These are phyloP conservation scores for Coniochaeta pulveracea DNA, from an alignment of 2,329 filamentous ascomycete species.

Conservation along the genomic window DNA sequence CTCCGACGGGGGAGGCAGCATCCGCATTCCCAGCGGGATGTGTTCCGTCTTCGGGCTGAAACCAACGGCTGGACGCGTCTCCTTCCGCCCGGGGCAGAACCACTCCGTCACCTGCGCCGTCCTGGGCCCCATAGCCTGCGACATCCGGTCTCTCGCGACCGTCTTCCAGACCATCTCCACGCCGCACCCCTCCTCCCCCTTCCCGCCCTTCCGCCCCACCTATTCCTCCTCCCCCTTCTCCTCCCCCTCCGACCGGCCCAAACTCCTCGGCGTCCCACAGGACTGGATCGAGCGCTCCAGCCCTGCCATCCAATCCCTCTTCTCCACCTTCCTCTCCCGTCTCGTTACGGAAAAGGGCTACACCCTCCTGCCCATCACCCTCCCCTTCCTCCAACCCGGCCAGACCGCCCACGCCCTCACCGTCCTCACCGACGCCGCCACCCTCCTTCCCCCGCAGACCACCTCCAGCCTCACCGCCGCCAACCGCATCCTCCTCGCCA, in stretches of 20 bases:
- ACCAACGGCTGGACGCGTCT: conserved; percentile 56
- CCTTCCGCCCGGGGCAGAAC: conserved; percentile 45
- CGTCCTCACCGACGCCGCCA: conserved; percentile 52
- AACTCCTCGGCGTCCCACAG: conserved; percentile 51
- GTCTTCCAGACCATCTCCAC: conserved; percentile 53
- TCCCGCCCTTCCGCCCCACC: conserved; percentile 25
- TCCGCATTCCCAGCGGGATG: conserved; percentile 61
- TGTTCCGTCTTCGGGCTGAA: conserved; percentile 70
- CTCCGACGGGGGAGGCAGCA: conserved; percentile 62
- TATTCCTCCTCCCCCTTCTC: no score
- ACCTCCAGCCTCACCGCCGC: conserved; percentile 41
- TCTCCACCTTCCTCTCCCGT: conserved; percentile 33
- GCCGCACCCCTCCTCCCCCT: conserved; percentile 48
- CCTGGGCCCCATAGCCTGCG: conserved; percentile 55
- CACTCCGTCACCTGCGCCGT: conserved; percentile 52
- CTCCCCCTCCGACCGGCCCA: conserved; percentile 19
- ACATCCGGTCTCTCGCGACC: conserved; percentile 54
- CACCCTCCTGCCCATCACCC: conserved; percentile 38
- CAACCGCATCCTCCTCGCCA: conserved; percentile 54
- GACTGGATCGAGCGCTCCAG: conserved; percentile 46
- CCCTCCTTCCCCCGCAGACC: conserved; percentile 32
- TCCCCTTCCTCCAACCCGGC: conserved; percentile 49
- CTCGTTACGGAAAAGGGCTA: conserved; percentile 43
- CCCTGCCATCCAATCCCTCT: conserved; percentile 29
- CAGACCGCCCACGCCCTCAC: conserved; percentile 65